Evolutionary conservation across 1,284 basidiomycete genomes (phyloP).

Genomic region (Cutaneotrichosporon spelunceum): DNA sequence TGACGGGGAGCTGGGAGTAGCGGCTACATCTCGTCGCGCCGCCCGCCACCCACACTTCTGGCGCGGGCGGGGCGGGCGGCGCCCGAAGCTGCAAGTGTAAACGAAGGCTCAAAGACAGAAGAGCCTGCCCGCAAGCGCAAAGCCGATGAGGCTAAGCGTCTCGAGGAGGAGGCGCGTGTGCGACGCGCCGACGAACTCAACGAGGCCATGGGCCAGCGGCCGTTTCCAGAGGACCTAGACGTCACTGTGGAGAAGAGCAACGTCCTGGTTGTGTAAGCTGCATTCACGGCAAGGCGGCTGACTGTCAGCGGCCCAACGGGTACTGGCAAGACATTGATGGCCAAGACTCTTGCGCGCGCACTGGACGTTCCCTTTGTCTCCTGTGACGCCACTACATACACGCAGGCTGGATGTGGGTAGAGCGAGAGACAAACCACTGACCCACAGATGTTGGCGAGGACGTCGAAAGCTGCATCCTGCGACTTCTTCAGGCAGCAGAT

Average conservation of each 20-base stretch:
- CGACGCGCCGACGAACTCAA: constrained; percentile 23
- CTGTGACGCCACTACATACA: constrained; percentile 54
- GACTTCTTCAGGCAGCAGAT: constrained; percentile 78
- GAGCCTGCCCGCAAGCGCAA: constrained; percentile 8
- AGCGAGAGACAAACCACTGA: constrained; percentile 17
- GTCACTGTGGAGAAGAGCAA: constrained; percentile 83
- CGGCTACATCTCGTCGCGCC: constrained; percentile 51
- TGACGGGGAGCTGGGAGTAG: constrained; percentile 33
- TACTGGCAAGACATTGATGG: constrained; percentile 79
- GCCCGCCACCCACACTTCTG: constrained; percentile 50
- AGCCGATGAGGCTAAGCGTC: constrained; percentile 5
- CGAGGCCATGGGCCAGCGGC: constrained; percentile 13
- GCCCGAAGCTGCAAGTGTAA: constrained; percentile 1
- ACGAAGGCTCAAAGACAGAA: constrained; percentile 4
- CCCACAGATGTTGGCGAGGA: constrained; percentile 84
- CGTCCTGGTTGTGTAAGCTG: constrained; percentile 73
- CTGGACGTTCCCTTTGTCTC: constrained; percentile 84
- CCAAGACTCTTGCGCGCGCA: constrained; percentile 75
- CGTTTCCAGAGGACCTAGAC: constrained; percentile 16
- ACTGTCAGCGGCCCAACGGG: constrained; percentile 49
- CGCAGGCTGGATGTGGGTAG: constrained; percentile 53
- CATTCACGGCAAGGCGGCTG: constrained; percentile 1
- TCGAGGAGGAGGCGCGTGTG: constrained; percentile 23
- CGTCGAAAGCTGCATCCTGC: constrained; percentile 81
- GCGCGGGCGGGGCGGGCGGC: constrained; percentile 16